These are phyloP conservation scores for Coemansia guatemalensis DNA, from an alignment of 192 early-diverging fungal genomes.

Conservation along the genomic window DNA sequence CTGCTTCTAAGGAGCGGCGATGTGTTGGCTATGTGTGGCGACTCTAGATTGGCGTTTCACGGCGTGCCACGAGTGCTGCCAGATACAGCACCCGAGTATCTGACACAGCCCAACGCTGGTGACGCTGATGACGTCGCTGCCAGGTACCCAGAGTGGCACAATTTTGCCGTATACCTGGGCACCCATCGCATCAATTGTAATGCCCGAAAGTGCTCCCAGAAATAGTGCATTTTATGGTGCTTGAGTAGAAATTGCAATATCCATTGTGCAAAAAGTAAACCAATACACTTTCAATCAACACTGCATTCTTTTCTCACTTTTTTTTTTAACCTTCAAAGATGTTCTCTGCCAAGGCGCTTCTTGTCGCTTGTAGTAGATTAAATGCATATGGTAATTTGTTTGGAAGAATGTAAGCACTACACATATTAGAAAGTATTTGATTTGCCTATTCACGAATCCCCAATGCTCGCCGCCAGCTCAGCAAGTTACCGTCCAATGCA, in stretches of 20 bases:
- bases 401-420: not conserved
- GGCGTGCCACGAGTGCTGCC: conserved; percentile 83
- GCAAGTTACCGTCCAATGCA: conserved; percentile 30
- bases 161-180: conserved; percentile 68
- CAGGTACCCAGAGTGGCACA: conserved; percentile 60
- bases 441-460: not conserved
- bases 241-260: conserved; percentile 7
- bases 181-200: conserved; percentile 87
- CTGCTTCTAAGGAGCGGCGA: conserved; percentile 85
- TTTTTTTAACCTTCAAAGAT: not conserved
- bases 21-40: conserved; percentile 83
- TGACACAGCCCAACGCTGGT: conserved; percentile 35
- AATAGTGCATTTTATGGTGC: not conserved
- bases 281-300: not conserved
- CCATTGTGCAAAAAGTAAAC: not conserved
- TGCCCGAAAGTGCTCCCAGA: conserved; percentile 68
- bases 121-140: conserved; percentile 17
- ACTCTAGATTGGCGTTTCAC: conserved; percentile 75
- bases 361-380: not conserved
- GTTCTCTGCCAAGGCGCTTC: not conserved
- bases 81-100: conserved; percentile 65
- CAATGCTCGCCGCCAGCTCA: conserved; percentile 31
- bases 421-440: not conserved
- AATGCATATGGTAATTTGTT: not conserved
- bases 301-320: not conserved